These are phyloP conservation scores for Colletotrichum sp. DNA, from an alignment of 2,329 filamentous ascomycete genomes.

Conservation along the genomic window DNA sequence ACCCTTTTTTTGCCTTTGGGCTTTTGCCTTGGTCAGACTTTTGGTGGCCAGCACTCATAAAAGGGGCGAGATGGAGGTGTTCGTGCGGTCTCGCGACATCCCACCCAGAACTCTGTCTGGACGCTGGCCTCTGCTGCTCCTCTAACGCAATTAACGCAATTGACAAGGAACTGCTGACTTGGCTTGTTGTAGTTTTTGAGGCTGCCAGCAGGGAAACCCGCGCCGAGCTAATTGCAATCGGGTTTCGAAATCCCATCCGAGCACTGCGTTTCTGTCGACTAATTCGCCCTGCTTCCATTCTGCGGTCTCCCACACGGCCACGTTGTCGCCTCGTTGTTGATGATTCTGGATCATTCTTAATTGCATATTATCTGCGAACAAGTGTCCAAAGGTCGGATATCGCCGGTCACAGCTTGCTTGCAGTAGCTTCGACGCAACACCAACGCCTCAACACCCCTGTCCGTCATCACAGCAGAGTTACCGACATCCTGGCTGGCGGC, in stretches of 20 bases:
- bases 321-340: background rate
- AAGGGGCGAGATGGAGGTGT: background rate
- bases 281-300: background rate
- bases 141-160: background rate
- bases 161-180: background rate
- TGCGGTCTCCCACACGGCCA: background rate
- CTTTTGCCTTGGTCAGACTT: background rate
- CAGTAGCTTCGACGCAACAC: background rate
- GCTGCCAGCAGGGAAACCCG: slow-evolving; percentile 10
- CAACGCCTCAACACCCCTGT: background rate
- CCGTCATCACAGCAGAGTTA: background rate
- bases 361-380: background rate
- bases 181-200: background rate
- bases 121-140: background rate
- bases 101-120: background rate
- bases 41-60: background rate
- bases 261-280: background rate
- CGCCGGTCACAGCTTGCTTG: background rate
- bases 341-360: background rate
- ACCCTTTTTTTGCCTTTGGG: background rate
- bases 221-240: slow-evolving; percentile 4
- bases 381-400: background rate
- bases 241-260: slow-evolving; percentile 17
- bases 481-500: background rate
- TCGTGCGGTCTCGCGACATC: background rate